Evolutionary conservation across 129 eudicot genomes (phyloP).

Genomic region (Deinandra increscens): DNA sequence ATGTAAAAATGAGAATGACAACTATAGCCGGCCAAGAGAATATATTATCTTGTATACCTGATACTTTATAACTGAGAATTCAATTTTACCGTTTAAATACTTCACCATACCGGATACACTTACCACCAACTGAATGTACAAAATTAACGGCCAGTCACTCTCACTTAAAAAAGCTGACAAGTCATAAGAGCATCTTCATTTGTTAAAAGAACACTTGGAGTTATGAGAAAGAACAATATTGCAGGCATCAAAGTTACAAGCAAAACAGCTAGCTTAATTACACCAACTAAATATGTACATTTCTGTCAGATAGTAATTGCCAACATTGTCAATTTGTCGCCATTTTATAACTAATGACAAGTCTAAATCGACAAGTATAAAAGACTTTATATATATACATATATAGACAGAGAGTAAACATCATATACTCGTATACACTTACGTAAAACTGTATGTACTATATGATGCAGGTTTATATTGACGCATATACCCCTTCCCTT

Average conservation of each 20-base stretch:
- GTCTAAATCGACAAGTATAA: not conserved
- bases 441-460: too few relatives aligned
- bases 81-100: not conserved
- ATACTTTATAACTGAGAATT: not conserved
- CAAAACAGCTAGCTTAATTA: slow-evolving; percentile 14
- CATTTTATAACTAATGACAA: not conserved
- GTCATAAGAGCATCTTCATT: not conserved
- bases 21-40: not conserved
- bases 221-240: not conserved
- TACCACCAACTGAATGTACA: slow-evolving; percentile 16
- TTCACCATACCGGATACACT: not conserved
- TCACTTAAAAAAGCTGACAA: not conserved
- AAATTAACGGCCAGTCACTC: slow-evolving; percentile 8
- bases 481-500: too few relatives aligned
- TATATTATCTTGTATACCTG: not conserved
- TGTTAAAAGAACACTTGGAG: not conserved
- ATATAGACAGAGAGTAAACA: too few relatives aligned
- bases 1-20: too few relatives aligned
- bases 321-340: too few relatives aligned
- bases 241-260: slow-evolving; percentile 18
- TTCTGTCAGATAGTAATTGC: too few relatives aligned
- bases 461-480: too few relatives aligned
- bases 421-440: too few relatives aligned
- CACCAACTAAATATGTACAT: not conserved
- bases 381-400: slow-evolving; percentile 1